phyloP scores from a whole-genome alignment of 208 protist species.

The Herpetomonas samuelpessoai region DNA sequence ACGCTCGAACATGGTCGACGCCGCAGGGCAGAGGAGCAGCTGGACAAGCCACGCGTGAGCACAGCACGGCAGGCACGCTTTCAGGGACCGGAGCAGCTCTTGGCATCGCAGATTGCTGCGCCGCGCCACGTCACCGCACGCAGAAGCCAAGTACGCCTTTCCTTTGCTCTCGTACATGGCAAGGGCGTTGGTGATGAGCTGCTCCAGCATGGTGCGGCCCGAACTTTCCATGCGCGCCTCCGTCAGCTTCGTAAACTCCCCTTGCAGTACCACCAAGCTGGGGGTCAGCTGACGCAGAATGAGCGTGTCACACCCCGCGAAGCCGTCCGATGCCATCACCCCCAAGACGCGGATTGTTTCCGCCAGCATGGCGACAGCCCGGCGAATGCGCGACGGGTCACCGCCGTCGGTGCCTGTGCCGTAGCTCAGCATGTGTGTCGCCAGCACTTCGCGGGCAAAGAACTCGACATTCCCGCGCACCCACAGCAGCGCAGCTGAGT shows the following conservation, averaged over 20 bases:
- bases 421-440: slow-evolving; percentile 70
- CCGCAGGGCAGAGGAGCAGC: slow-evolving; percentile 65
- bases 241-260: slow-evolving; percentile 60
- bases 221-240: slow-evolving; percentile 41
- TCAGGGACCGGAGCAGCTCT: slow-evolving; percentile 28
- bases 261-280: slow-evolving; percentile 65
- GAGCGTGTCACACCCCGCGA: slow-evolving; percentile 68
- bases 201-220: slow-evolving; percentile 61
- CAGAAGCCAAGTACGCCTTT: slow-evolving; percentile 26
- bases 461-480: slow-evolving; percentile 64
- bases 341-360: slow-evolving; percentile 62
- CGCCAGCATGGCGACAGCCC: slow-evolving; percentile 55
- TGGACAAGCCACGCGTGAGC: slow-evolving; percentile 58
- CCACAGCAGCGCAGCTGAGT: slow-evolving; percentile 74
- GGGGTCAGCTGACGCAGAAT: slow-evolving; percentile 65
- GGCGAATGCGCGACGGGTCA: slow-evolving; percentile 72
- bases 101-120: slow-evolving; percentile 48
- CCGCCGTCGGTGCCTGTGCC: slow-evolving; percentile 72
- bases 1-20: slow-evolving; percentile 47
- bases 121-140: slow-evolving; percentile 57
- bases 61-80: slow-evolving; percentile 36
- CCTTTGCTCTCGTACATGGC: slow-evolving; percentile 26
- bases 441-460: slow-evolving; percentile 67
- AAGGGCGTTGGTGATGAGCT: slow-evolving; percentile 42
- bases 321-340: slow-evolving; percentile 44